Evolutionary conservation across 2,329 filamentous ascomycete species (phyloP).

Genomic region (Sporothrix inflata): DNA sequence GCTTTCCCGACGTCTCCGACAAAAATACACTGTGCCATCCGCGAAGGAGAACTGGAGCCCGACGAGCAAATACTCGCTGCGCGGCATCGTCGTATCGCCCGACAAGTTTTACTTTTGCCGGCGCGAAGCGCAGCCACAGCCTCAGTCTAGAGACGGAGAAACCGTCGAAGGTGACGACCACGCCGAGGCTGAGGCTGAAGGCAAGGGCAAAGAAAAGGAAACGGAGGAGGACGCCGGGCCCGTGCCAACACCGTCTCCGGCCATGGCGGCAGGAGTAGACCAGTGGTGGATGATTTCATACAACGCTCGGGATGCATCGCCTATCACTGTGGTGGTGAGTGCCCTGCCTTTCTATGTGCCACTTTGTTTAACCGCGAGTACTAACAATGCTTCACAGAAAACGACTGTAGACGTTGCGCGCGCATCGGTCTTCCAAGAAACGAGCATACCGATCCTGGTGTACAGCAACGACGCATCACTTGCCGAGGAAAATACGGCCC

Average conservation of each 20-base stretch:
- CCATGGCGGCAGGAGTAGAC: slow-evolving; percentile 56
- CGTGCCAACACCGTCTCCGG: slow-evolving; percentile 55
- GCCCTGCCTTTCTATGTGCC: background rate
- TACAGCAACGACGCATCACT: slow-evolving; percentile 41
- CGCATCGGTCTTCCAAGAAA: slow-evolving; percentile 32
- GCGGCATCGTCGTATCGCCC: slow-evolving; percentile 38
- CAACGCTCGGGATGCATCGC: slow-evolving; percentile 31
- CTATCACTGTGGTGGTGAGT: slow-evolving; percentile 35
- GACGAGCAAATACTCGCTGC: slow-evolving; percentile 38
- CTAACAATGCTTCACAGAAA: slow-evolving; percentile 24
- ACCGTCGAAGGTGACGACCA: background rate
- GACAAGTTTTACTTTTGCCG: slow-evolving; percentile 40
- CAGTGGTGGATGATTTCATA: slow-evolving; percentile 41
- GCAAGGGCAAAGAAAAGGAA: background rate
- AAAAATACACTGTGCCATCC: slow-evolving; percentile 35
- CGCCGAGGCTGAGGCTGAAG: slow-evolving; percentile 20
- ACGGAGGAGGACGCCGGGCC: background rate
- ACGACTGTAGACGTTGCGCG: slow-evolving; percentile 34
- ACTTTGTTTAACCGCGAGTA: background rate
- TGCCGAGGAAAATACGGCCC: slow-evolving; percentile 32
- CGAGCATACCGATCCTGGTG: slow-evolving; percentile 37
- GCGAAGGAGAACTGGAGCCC: slow-evolving; percentile 37
- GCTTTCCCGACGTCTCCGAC: slow-evolving; percentile 24
- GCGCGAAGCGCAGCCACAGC: slow-evolving; percentile 31
- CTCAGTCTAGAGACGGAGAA: background rate